Evolutionary conservation across 164 flowering plant genomes (phyloP).

Genomic region (Magnolia sinica): DNA sequence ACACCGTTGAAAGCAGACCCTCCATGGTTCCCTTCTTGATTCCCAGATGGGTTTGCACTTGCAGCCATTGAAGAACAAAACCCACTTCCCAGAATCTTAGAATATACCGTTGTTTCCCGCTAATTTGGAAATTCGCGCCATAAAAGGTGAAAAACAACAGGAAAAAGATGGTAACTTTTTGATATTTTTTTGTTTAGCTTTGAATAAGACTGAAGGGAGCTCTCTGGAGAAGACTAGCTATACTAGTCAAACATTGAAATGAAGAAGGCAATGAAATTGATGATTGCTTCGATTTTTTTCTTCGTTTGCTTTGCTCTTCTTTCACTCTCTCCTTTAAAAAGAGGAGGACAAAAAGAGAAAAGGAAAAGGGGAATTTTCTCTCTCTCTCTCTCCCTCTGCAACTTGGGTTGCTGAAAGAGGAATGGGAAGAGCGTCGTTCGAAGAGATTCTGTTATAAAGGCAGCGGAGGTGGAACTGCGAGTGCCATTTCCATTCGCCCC

Average conservation of each 20-base stretch:
- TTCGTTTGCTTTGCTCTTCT: neutral
- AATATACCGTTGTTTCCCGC: constrained; percentile 22
- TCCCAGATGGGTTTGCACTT: constrained; percentile 47
- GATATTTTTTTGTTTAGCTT: neutral
- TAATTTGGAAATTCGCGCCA: constrained; percentile 13
- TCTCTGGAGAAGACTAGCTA: constrained; percentile 2
- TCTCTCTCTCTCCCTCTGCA: neutral
- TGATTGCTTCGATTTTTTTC: neutral
- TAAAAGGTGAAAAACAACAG: neutral
- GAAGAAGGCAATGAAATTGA: neutral
- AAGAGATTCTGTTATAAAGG: neutral
- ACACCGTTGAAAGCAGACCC: constrained; percentile 29
- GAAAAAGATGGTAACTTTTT: neutral
- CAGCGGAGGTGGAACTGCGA: neutral
- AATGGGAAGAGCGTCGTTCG: neutral
- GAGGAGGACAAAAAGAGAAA: neutral
- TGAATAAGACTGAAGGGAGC: constrained; percentile 12
- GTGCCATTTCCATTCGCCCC: no score
- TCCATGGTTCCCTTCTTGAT: constrained; percentile 33
- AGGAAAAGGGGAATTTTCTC: neutral
- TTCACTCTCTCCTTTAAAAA: neutral
- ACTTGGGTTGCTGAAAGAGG: neutral
- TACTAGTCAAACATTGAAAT: constrained; percentile 5
- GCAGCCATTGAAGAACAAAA: constrained; percentile 35
- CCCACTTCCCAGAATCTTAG: constrained; percentile 13